phyloP scores from a whole-genome alignment of 1,139 yeast species.

The Scheffersomyces segobiensis region DNA sequence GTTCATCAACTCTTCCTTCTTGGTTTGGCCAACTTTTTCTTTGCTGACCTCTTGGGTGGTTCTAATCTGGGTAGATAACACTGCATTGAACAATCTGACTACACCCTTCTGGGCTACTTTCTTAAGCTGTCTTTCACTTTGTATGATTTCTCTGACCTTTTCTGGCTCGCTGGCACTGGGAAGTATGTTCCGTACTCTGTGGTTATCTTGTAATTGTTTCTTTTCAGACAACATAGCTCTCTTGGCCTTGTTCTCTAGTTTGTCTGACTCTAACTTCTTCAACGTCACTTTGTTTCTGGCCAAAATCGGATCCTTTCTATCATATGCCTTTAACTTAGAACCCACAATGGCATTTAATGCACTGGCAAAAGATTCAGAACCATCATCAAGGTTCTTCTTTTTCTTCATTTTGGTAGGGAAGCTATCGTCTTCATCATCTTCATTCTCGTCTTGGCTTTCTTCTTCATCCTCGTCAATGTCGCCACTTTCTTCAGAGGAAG shows the following conservation, averaged over 20 bases:
- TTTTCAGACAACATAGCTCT: constrained; percentile 70
- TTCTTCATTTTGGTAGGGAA: constrained; percentile 49
- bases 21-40: constrained; percentile 38
- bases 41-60: constrained; percentile 45
- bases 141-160: constrained; percentile 57
- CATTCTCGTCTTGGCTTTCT: constrained; percentile 28
- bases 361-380: constrained; percentile 70
- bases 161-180: constrained; percentile 59
- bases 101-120: constrained; percentile 95
- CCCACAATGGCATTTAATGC: constrained; percentile 86
- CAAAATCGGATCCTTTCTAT: constrained; percentile 84
- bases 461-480: constrained; percentile 24
- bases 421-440: constrained; percentile 16
- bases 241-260: constrained; percentile 82
- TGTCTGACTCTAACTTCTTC: constrained; percentile 76
- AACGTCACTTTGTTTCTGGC: constrained; percentile 71
- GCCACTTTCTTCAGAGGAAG: constrained; percentile 22
- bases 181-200: constrained; percentile 64
- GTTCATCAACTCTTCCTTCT: constrained; percentile 64
- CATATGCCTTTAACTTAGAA: constrained; percentile 84
- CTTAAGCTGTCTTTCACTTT: constrained; percentile 69
- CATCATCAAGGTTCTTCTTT: constrained; percentile 60
- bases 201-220: constrained; percentile 64
- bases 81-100: constrained; percentile 86
- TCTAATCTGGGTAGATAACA: constrained; percentile 75